Base-by-base conservation (phyloP, 768 basidiomycete species). In the Mycena indigotica region DNA sequence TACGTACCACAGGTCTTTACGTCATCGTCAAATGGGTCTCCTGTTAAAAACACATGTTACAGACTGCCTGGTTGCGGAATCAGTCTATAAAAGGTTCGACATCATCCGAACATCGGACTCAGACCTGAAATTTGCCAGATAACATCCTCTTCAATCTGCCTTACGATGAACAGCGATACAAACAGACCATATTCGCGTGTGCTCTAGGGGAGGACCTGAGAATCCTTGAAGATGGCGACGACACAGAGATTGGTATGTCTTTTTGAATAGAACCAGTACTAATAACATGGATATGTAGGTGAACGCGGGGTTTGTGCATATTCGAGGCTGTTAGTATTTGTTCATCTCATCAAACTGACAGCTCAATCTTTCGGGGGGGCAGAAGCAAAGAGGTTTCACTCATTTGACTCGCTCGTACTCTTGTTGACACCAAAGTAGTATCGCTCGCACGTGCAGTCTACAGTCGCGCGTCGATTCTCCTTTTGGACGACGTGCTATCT, bases 91-190 rank as follows among this genome's bases (percentile, higher is more conserved):
- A 76, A 69, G 77, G 81, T 74, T 38, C 24, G 25, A 13, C 23
- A 6, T 5, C 4, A 4, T 25, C 46, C 23, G 6, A 26, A 24
- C 24, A 23, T 25, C 13, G 46, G 28, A 48, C 6, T 23, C 21
- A 21, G 25, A 23, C 25, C 21, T 12, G 5, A 24, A 23, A 5
- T 44, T 15, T 44, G 5, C 15, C 55, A 77, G 68, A 77, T 13
- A 91, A 91, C 62, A 93, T 95, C 61, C 70, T 94, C 16, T 94
- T 95, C 73, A 86, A 84, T 56, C 75, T 91, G 19, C 92, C 92
- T 0, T 87, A 77, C 60, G 80, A 88, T 45, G 83, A 82, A 65
- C 75, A 86, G 45, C 80, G 94, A 6, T 95, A 95, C 66, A 75
- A 82, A 54, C 80, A 80, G 64, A 93, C 92, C 12, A 74, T 54